Conservation (phyloP, 257 asterid genomes). For the Perilla frutescens region DNA sequence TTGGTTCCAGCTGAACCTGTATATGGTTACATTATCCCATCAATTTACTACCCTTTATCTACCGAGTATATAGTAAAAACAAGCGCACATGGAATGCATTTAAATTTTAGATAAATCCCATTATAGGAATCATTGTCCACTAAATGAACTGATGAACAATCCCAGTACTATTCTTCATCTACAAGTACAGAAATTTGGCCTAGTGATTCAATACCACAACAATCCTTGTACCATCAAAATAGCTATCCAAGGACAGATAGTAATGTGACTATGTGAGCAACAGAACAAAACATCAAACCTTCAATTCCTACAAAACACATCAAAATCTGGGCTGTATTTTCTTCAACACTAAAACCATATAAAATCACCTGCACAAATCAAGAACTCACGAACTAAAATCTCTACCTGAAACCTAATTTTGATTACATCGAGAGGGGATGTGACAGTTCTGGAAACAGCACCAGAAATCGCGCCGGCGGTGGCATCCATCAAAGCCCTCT, state of each 20-base stretch:
- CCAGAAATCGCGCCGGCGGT: constrained; percentile 90
- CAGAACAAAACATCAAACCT: constrained; percentile 10
- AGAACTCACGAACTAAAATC: background rate
- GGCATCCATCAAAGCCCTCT: constrained; percentile 75
- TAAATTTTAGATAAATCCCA: background rate
- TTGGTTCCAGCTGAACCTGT: constrained; percentile 97
- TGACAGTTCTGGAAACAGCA: constrained; percentile 74
- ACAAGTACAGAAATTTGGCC: background rate
- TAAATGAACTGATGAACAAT: background rate
- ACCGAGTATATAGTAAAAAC: background rate
- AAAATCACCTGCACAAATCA: background rate
- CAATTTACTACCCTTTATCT: constrained; percentile 14
- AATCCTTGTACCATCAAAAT: constrained; percentile 8
- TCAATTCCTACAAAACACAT: background rate
- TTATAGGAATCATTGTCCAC: background rate
- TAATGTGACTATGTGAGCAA: background rate
- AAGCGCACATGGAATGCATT: background rate
- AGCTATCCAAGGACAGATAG: background rate
- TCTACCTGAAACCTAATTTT: constrained; percentile 91
- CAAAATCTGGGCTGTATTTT: background rate
- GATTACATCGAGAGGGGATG: constrained; percentile 96
- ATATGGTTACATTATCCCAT: constrained; percentile 18
- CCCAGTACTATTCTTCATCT: background rate
- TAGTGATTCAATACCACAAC: background rate
- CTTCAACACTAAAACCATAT: background rate